phyloP scores from a whole-genome alignment of 139 green algal species.

The Trebouxia sp. region DNA sequence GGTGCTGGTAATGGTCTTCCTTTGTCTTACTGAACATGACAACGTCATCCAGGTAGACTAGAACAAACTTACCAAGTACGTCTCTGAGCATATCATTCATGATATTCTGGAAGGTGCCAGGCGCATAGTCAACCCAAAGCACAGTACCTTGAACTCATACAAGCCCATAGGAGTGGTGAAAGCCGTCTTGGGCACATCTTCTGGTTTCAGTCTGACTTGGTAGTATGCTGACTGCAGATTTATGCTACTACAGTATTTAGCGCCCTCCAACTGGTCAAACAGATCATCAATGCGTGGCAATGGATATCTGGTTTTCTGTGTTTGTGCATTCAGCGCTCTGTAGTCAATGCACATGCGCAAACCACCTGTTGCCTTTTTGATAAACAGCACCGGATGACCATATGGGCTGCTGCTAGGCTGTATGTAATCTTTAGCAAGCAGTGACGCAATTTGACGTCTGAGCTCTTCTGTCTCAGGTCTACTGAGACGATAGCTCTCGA shows the following conservation, averaged over 20 bases:
- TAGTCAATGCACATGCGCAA: slow-evolving; percentile 65
- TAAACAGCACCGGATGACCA: slow-evolving; percentile 62
- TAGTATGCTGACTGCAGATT: slow-evolving; percentile 39
- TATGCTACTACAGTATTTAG: slow-evolving; percentile 31
- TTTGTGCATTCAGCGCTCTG: slow-evolving; percentile 49
- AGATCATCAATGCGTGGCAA: no score
- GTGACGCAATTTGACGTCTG: slow-evolving; percentile 21
- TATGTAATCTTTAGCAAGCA: slow-evolving; percentile 32
- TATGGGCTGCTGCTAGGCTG: slow-evolving; percentile 44
- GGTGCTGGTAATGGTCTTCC: no score
- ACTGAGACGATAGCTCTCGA: not conserved
- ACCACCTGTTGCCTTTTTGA: slow-evolving; percentile 52
- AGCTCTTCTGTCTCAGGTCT: not conserved
- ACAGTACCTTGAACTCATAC: slow-evolving; percentile 51
- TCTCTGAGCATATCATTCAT: no score
- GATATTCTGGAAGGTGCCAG: no score
- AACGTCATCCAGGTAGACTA: no score
- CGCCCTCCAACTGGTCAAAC: slow-evolving; percentile 45
- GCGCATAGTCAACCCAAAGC: no score
- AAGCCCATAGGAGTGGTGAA: slow-evolving; percentile 43
- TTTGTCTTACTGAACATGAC: no score
- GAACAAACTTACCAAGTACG: no score
- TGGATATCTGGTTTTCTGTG: slow-evolving; percentile 50
- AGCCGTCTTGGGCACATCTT: slow-evolving; percentile 26
- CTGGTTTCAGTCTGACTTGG: slow-evolving; percentile 33